phyloP scores from a whole-genome alignment of 805 yeast species.

The Cyberlindnera misumaiensis region DNA sequence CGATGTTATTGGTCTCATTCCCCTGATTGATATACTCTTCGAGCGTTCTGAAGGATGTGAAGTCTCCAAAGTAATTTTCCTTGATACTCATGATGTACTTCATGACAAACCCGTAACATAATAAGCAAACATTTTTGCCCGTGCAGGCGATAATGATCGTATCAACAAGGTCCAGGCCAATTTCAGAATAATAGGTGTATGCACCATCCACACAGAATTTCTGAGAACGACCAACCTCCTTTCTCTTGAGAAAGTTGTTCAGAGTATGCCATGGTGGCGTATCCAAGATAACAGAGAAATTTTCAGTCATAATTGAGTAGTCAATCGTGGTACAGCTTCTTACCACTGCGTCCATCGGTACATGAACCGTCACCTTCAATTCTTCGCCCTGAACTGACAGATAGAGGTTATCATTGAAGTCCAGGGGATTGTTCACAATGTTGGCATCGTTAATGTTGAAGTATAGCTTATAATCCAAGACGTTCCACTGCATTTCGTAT shows the following conservation, averaged over 20 bases:
- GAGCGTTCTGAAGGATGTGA: conserved; percentile 73
- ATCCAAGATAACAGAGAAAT: conserved; percentile 54
- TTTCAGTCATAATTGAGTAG: conserved; percentile 47
- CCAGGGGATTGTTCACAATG: conserved; percentile 83
- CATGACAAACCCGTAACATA: conserved; percentile 73
- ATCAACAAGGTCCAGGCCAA: conserved; percentile 65
- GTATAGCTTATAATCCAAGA: conserved; percentile 51
- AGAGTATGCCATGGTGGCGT: conserved; percentile 93
- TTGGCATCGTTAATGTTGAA: conserved; percentile 83
- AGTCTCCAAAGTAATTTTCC: conserved; percentile 89
- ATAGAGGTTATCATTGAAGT: conserved; percentile 72
- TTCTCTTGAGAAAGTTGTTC: conserved; percentile 57
- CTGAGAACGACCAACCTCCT: conserved; percentile 60
- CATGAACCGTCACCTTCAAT: conserved; percentile 36
- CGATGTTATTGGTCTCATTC: background rate
- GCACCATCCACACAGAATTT: conserved; percentile 59
- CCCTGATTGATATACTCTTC: conserved; percentile 57
- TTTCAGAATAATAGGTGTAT: conserved; percentile 50
- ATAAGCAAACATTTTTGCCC: conserved; percentile 61
- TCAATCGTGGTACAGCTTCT: conserved; percentile 44
- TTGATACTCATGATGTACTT: conserved; percentile 68
- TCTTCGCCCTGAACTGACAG: conserved; percentile 64
- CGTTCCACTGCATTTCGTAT: conserved; percentile 55
- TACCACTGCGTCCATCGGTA: conserved; percentile 56
- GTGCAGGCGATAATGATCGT: conserved; percentile 56